Base-by-base conservation (phyloP, 2,329 filamentous ascomycete species). In the Hymenotorrendiella dingleyae region DNA sequence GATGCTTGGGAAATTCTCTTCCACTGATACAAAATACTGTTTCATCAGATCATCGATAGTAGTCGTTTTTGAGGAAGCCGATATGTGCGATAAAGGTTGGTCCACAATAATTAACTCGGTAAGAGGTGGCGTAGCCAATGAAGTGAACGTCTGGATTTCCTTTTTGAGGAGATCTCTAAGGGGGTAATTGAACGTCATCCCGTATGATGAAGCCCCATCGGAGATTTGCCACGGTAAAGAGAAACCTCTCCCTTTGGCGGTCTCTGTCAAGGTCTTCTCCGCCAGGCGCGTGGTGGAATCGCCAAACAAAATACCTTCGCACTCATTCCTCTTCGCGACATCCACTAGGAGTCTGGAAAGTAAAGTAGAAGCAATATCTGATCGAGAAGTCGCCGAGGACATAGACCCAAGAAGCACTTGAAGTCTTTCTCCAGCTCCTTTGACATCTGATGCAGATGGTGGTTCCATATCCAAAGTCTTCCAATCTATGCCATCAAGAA, bases 21-120 rank as follows among this genome's bases (percentile, higher is more conserved):
- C 90, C 12, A 95, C 87, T 29, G 80, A 83, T 52, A 80, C 78
- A 58, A 98, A 95, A 63, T 96, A 98, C 44, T 88, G 82, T 45
- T 74, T 69, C 82, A 97, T 90, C 41, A 98, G 76, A 54, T 90
- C 84, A 59, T 96, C 89, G 56, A 98, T 96, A 34, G 88, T 94
- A 34, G 87, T 75, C 52, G 88, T 83, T 59, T 82, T 86, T 53
- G 62, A 45, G 21, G 52, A 54, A 21, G 54, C 47, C 28, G 56
- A 54, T 27, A 58, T 40, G 17, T 53, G 39, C 24, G 64, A 61
- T 11, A 63, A 54, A 29, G 62, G 52, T 20, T 61, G 54, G 36
- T 68, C 61, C 37, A 64, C 59, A n/a, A 69, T 66, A 17, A 72
- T 65, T 32, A 81, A 56, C 9, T 65, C 64, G 2, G 63, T 59